A percentile compares a stretch with the other conserved stretches of the same genome.
Evolutionary conservation across 1,284 basidiomycete genomes (phyloP).

Genomic region (Malassezia yamatoensis): DNA sequence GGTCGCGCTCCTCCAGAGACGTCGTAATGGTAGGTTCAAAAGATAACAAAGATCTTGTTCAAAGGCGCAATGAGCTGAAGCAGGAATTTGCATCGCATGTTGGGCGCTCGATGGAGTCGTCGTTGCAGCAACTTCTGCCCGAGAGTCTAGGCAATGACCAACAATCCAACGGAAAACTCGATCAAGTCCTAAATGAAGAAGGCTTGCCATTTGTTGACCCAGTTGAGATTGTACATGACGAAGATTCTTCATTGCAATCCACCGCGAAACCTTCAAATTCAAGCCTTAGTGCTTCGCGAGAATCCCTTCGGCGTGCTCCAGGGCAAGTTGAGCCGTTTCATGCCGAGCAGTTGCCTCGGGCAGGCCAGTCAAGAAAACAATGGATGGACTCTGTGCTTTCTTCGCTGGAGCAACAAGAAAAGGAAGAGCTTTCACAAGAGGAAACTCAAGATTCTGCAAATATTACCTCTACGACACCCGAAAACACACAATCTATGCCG

Average conservation of each 20-base stretch:
- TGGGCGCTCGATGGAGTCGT: neutral
- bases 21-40: neutral
- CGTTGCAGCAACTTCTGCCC: neutral
- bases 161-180: neutral
- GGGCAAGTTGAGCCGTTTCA: slow-evolving; percentile 13
- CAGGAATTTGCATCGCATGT: slow-evolving; percentile 10
- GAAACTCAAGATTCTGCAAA: neutral
- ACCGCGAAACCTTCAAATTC: neutral
- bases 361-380: slow-evolving; percentile 13
- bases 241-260: no score
- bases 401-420: slow-evolving; percentile 31
- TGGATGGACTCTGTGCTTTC: slow-evolving; percentile 36
- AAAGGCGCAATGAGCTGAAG: neutral
- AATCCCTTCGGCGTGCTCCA: slow-evolving; percentile 11
- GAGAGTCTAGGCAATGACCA: neutral
- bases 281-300: slow-evolving; percentile 9
- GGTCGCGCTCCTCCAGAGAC: neutral
- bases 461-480: neutral
- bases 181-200: slow-evolving; percentile 42
- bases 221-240: slow-evolving; percentile 25
- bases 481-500: neutral
- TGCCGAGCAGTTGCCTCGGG: neutral
- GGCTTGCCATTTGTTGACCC: slow-evolving; percentile 44
- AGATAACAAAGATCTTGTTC: neutral
- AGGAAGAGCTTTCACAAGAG: slow-evolving; percentile 9